Evolutionary conservation across 1,284 basidiomycete species (phyloP), one percentile per base, ranked within the genome.

Genomic region (Testicularia cyperi): DNA sequence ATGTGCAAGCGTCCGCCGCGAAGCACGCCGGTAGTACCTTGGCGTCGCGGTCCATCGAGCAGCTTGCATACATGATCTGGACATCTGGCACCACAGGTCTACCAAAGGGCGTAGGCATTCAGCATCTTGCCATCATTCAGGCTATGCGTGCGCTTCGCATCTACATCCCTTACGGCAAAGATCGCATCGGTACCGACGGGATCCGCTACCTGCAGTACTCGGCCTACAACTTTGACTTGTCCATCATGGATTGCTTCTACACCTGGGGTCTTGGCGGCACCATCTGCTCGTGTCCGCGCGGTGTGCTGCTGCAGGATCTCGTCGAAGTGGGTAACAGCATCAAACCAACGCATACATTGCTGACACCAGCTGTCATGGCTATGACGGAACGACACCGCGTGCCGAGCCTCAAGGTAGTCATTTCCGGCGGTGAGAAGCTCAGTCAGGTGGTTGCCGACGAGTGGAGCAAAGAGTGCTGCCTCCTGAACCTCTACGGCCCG

Each of bases 391-490:
- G 77, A 7, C 44, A 55, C 24, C 54, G 65, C 1, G 66, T 77
- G 14, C 68, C 68, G 0, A 64, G 69, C 18, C 60, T 78, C 45
- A 58, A 70, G 33, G 72, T 76, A 19, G 56, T 78, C 52, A 77
- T 77, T 61, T 77, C 76, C 33, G 77, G 77, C 21, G 77, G 77
- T 18, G 77, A 78, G 34, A 78, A 78, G 53, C 64, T 78, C 13
- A 75, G 72, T 21, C 71, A 78, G 47, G 66, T 75, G 14, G 77
- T 78, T 5, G 77, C 77, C 1, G 76, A 77, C 37, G 65, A 67
- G 32, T 78, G 77, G 77, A 72, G 70, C 38, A 60, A 63, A 9
- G 66, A 71, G 7, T 77, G 72, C 60, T 63, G 63, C 26, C 53
- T 75, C 6, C 58, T 77, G 19, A 77, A 77, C 41, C 62, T 75